Evolutionary conservation across 2,329 filamentous ascomycete species (phyloP), one percentile per base, ranked within the genome.

Genomic region (Ampelomyces quisqualis): DNA sequence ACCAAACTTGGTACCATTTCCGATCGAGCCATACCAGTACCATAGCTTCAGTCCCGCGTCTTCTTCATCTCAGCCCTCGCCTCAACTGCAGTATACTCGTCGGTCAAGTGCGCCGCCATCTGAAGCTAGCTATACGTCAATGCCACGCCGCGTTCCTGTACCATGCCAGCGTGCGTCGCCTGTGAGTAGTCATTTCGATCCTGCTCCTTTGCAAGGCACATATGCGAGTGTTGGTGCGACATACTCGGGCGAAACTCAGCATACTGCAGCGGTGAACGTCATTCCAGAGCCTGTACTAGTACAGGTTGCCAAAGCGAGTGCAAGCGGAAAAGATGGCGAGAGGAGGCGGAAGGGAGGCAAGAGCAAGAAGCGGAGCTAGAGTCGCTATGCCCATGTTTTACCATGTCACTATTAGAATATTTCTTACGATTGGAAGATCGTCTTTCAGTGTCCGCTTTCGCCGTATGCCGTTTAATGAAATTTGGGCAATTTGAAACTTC

Each of bases 121-220:
- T 5, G 62, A 63, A 30, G 46, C 49, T 26, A 50, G 53, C 15
- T 63, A 62, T 27, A 56, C 53, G 11, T 43, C 55, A 5, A 54
- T 69, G 41, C 62, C 66, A 18, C 63, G 67, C 20, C 64, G 66
- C 27, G 59, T 68, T n/a, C 67, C 68, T 17, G 59, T 64, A 10
- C 58, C 65, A 3, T 43, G 39, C 8, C 58, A 57, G 36, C 54
- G 50, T 30, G 40, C 49, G 19, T 34, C 39, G 32, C 40, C 39
- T 34, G 35, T 43, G n/a, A 27, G 49, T 40, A 30, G 37, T 43
- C 43, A 55, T 30, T 55, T 55, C 21, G 64, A 67, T 29, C 45
- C 57, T n/a, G 34, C 38, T 14, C 26, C 57, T 7, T 31, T 43
- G 3, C 47, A 45, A 10, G 36, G 40, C 17, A 36, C 35, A 34